Evolutionary conservation across 2,329 filamentous ascomycete species (phyloP).

Genomic region (Fusarium decemcellulare): DNA sequence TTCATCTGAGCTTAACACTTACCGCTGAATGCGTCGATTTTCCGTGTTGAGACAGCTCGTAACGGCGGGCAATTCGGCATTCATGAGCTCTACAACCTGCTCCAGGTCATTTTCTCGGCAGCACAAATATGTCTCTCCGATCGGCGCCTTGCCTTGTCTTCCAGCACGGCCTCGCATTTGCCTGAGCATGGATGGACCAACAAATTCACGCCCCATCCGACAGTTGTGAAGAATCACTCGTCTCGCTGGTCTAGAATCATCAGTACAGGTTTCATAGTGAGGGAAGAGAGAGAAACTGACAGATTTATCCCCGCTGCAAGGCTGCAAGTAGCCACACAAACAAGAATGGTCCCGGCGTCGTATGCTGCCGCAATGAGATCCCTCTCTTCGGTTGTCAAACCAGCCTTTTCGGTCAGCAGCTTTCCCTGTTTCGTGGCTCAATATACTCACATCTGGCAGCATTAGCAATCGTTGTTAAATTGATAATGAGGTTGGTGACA

Average conservation of each 20-base stretch:
- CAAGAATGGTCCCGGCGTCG: conserved; percentile 75
- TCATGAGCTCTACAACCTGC: conserved; percentile 77
- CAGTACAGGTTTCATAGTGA: conserved; percentile 19
- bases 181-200: conserved; percentile 84
- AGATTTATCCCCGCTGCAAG: conserved; percentile 88
- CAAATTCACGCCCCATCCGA: conserved; percentile 81
- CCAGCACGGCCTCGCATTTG: conserved; percentile 87
- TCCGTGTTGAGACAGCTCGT: conserved; percentile 78
- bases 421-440: background rate
- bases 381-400: conserved; percentile 81
- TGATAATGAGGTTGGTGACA: background rate
- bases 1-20: conserved; percentile 16
- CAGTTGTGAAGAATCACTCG: conserved; percentile 83
- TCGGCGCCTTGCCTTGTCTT: conserved; percentile 82
- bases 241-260: conserved; percentile 66
- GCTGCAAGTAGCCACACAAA: conserved; percentile 84
- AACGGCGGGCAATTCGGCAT: conserved; percentile 79
- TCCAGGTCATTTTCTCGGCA: conserved; percentile 79
- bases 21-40: conserved; percentile 78
- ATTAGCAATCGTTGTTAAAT: conserved; percentile 18
- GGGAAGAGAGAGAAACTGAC: conserved; percentile 41
- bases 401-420: conserved; percentile 62
- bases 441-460: conserved; percentile 54
- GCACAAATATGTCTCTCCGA: conserved; percentile 84
- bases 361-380: conserved; percentile 80